These are phyloP conservation scores for Elsinoe ampelina DNA, from an alignment of 2,329 filamentous ascomycete genomes.

Conservation along the genomic window DNA sequence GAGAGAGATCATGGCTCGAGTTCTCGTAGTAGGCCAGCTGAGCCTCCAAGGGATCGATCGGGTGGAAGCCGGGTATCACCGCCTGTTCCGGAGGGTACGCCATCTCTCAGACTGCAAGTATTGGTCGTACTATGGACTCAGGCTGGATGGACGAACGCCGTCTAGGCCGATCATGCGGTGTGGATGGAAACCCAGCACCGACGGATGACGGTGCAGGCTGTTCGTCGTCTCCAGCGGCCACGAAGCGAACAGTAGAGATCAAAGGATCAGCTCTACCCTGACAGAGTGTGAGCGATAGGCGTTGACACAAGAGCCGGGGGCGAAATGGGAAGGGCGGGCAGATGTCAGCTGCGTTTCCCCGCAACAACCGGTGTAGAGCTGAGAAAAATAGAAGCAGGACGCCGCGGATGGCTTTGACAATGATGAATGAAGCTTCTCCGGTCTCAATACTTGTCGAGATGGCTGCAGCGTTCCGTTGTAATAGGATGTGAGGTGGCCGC, in stretches of 20 bases:
- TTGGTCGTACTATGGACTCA: not conserved
- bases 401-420: not conserved
- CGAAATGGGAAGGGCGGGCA: not conserved
- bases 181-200: not conserved
- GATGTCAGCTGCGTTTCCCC: slow-evolving; percentile 4
- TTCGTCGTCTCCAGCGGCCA: not conserved
- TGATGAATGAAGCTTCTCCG: not conserved
- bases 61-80: not conserved
- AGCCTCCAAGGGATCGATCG: not conserved
- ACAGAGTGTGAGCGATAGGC: not conserved
- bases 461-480: not conserved
- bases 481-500: not conserved
- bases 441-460: not conserved
- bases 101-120: not conserved
- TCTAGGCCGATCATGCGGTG: not conserved
- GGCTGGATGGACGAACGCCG: not conserved
- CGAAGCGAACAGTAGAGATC: not conserved
- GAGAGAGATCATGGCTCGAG: not conserved
- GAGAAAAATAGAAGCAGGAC: not conserved
- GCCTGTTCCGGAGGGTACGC: not conserved
- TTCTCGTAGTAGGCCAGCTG: slow-evolving; percentile 5
- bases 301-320: not conserved
- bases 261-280: not conserved
- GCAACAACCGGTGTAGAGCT: slow-evolving; percentile 11
- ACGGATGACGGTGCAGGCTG: not conserved